A percentile compares a stretch with the other conserved stretches of the same genome.
phyloP scores from a whole-genome alignment of 306 rosid genomes.

The Sesbania bispinosa region DNA sequence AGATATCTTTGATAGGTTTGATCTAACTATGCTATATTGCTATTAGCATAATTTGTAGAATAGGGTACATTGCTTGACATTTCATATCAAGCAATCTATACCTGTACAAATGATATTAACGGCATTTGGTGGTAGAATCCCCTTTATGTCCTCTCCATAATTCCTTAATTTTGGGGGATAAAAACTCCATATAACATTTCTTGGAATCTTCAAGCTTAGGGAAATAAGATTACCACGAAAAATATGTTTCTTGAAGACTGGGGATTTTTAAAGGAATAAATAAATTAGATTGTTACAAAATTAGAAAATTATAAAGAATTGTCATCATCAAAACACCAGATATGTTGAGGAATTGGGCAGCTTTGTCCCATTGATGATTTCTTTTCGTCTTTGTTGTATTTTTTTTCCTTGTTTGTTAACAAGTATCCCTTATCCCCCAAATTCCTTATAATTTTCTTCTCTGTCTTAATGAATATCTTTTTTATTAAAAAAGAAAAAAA shows the following conservation, averaged over 20 bases:
- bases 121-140: background rate
- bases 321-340: background rate
- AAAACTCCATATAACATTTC: background rate
- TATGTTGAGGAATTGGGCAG: background rate
- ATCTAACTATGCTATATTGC: background rate
- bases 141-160: background rate
- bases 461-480: background rate
- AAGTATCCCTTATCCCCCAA: background rate
- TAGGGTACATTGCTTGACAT: background rate
- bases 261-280: background rate
- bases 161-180: background rate
- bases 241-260: background rate
- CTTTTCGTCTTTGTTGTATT: background rate
- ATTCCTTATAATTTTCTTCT: background rate
- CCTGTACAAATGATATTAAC: background rate
- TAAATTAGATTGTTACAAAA: background rate
- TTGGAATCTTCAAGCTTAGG: background rate
- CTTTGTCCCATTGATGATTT: background rate
- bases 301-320: background rate
- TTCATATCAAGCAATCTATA: background rate
- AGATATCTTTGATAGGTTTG: background rate
- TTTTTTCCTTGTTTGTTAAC: background rate
- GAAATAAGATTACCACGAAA: background rate
- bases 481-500: background rate
- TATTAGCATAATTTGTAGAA: background rate